These are phyloP conservation scores for Fibroporia radiculosa DNA, from an alignment of 768 basidiomycete species.

Conservation along the genomic window DNA sequence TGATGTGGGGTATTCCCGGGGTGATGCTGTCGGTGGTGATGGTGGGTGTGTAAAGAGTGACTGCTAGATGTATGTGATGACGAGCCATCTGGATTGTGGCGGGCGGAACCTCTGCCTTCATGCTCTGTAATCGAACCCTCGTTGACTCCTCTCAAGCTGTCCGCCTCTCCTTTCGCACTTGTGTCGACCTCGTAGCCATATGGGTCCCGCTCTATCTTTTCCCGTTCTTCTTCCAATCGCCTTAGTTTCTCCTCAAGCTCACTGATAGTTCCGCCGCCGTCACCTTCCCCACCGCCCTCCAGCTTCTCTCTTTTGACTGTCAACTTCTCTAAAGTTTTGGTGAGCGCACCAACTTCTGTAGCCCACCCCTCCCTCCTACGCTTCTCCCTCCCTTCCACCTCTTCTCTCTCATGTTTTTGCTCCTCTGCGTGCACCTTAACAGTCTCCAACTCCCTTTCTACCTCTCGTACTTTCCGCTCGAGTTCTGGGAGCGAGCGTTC, in stretches of 20 bases:
- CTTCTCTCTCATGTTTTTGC: constrained; percentile 37
- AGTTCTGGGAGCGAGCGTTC: constrained; percentile 34
- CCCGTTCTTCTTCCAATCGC: constrained; percentile 54
- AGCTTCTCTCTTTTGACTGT: constrained; percentile 58
- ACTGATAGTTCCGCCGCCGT: constrained; percentile 58
- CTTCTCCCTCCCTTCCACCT: constrained; percentile 40
- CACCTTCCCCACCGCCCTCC: constrained; percentile 57
- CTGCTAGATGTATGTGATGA: constrained; percentile 3
- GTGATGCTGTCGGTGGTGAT: constrained; percentile 6
- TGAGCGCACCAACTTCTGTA: constrained; percentile 47
- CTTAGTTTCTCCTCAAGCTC: constrained; percentile 64
- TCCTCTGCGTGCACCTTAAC: constrained; percentile 39
- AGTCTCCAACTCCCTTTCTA: constrained; percentile 34
- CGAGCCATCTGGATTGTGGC: not conserved
- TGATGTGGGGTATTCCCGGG: constrained; percentile 1
- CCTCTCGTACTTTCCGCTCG: constrained; percentile 34
- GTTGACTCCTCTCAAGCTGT: constrained; percentile 5
- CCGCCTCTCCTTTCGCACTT: constrained; percentile 5
- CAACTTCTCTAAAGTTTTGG: constrained; percentile 62
- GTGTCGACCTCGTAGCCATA: constrained; percentile 19
- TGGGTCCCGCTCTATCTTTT: constrained; percentile 29
- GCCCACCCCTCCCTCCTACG: constrained; percentile 49
- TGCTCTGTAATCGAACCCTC: not conserved
- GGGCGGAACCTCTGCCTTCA: not conserved
- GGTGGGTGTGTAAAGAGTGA: constrained; percentile 7